Base-by-base conservation (phyloP, 2,329 filamentous ascomycete species). In the Dendrostoma leiphaemia region DNA sequence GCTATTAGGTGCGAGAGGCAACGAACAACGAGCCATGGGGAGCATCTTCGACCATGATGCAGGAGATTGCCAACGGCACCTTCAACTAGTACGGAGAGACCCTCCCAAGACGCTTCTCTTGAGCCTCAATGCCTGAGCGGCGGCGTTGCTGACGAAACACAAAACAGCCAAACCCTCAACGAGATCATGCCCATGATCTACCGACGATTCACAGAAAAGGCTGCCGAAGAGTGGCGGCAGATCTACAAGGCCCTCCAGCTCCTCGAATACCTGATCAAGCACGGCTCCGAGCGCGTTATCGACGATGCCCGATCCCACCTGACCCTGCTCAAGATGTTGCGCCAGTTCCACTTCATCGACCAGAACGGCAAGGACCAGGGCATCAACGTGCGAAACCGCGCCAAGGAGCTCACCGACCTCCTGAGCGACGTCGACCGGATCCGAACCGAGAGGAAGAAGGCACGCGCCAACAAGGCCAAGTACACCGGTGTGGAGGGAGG, bases 101-200 rank as follows among this genome's bases (percentile, higher is more conserved):
- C 7, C 12, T 23, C 26, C 17, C 21, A 15, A 5, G 23, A 34
- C 17, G 13, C 10, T 13, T 3, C 34, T n/a, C 15, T n/a, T n/a
- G n/a, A n/a, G n/a, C n/a, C n/a, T n/a, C n/a, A n/a, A n/a, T n/a
- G n/a, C n/a, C n/a, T n/a, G n/a, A n/a, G n/a, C n/a, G 7, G 7
- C 52, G 17, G 45, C 40, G 23, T 19, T 23, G 37, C 56, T 58
- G 53, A 60, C 51, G 59, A 44, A 17, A 6, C 38, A 21, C 45
- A 15, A n/a, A 38, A 54, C 68, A 97, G 93, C 71, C 91, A 96
- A 84, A 84, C 92, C 49, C 85, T 99, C 54, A 97, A 97, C 73
- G 94, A 99, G 73, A 97, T 99, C 69, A 99, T 99, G 94, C 94
- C 94, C 62, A 94, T 99, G 91, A 96, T 99, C 68, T 99, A 99